Conservation (phyloP, 176 grass and related monocot genomes). For the Ensete ventricosum region DNA sequence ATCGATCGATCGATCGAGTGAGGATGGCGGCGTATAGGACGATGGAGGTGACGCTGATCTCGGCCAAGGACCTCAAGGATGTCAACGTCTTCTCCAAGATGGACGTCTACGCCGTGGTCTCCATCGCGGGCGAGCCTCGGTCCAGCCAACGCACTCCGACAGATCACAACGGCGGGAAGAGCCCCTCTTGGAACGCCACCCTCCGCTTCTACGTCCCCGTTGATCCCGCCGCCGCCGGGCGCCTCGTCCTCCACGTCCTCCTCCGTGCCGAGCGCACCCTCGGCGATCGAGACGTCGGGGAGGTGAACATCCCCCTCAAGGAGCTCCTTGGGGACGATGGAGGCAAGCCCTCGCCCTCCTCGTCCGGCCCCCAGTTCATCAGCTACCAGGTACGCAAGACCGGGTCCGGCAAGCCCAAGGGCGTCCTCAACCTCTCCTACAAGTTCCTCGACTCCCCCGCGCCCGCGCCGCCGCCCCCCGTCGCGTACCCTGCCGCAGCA, state of each 20-base stretch:
- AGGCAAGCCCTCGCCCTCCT: neutral
- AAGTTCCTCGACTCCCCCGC: conserved; percentile 28
- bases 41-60: conserved; percentile 61
- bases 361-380: conserved; percentile 19
- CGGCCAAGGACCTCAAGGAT: conserved; percentile 65
- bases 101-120: conserved; percentile 50
- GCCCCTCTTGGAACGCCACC: conserved; percentile 39
- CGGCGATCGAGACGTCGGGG: conserved; percentile 47
- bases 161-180: conserved; percentile 34
- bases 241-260: conserved; percentile 39
- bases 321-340: conserved; percentile 19
- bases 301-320: conserved; percentile 45
- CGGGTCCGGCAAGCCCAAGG: conserved; percentile 38
- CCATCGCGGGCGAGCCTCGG: conserved; percentile 37
- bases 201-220: conserved; percentile 32
- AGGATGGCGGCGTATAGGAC: conserved; percentile 35
- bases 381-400: conserved; percentile 70
- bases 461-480: neutral
- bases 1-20: neutral
- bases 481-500: conserved; percentile 14
- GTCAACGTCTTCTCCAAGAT: conserved; percentile 50
- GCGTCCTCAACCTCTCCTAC: conserved; percentile 59
- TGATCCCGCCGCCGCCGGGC: conserved; percentile 2
- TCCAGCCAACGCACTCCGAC: conserved; percentile 32
- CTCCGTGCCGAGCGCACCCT: conserved; percentile 32